phyloP scores from a whole-genome alignment of 805 yeast genomes.

The Lipomyces japonicus region DNA sequence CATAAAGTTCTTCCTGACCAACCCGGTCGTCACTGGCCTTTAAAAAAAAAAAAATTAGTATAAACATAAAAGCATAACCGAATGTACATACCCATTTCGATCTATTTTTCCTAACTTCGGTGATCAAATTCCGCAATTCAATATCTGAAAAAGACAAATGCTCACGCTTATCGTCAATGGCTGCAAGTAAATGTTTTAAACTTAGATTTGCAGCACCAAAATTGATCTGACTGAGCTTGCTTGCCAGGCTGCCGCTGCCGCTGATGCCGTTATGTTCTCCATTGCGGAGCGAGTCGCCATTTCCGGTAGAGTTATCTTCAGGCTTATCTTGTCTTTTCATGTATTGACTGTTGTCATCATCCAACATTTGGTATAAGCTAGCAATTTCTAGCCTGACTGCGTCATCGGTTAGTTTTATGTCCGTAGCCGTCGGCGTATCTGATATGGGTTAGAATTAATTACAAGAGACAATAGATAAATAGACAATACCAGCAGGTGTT shows the following conservation, averaged over 20 bases:
- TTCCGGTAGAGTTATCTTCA: background rate
- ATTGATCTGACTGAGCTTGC: slow-evolving; percentile 27
- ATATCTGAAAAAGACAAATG: slow-evolving; percentile 66
- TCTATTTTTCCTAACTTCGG: slow-evolving; percentile 90
- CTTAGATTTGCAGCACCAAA: slow-evolving; percentile 74
- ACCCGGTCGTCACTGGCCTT: slow-evolving; percentile 81
- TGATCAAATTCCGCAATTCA: slow-evolving; percentile 76
- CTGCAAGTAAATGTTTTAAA: slow-evolving; percentile 71
- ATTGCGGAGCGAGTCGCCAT: background rate
- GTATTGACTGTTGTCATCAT: slow-evolving; percentile 7
- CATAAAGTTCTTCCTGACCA: slow-evolving; percentile 97
- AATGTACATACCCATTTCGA: slow-evolving; percentile 68
- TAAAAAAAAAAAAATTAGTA: background rate
- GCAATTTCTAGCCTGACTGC: background rate
- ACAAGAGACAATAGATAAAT: background rate
- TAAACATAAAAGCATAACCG: background rate
- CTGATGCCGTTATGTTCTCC: too few species aligned
- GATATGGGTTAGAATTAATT: background rate
- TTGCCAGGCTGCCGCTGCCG: background rate
- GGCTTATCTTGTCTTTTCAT: background rate
- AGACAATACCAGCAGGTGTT: slow-evolving; percentile 21
- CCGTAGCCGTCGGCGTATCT: slow-evolving; percentile 21
- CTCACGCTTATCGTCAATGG: slow-evolving; percentile 78
- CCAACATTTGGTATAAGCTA: slow-evolving; percentile 22
- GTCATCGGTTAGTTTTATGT: slow-evolving; percentile 5